Evolutionary conservation across 257 asterid species (phyloP).

Genomic region (Knoxia roxburghii): DNA sequence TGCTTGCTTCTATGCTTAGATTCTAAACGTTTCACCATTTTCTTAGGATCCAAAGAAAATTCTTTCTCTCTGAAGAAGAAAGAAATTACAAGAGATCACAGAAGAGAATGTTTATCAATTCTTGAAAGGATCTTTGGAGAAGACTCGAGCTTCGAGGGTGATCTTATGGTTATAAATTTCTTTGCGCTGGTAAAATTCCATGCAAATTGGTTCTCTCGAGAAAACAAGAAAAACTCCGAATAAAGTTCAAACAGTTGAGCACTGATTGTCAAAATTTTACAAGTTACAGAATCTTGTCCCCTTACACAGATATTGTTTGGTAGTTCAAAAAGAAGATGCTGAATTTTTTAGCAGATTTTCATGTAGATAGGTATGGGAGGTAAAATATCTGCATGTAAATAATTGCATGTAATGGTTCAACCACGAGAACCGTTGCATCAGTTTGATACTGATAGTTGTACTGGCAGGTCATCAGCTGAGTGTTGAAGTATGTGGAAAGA

Average conservation of each 20-base stretch:
- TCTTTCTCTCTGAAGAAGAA: constrained; percentile 56
- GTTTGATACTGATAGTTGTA: neutral
- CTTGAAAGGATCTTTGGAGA: constrained; percentile 70
- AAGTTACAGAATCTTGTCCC: neutral
- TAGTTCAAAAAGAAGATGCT: neutral
- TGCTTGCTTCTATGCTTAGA: neutral
- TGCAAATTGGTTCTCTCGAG: constrained; percentile 10
- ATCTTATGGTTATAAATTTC: constrained; percentile 71
- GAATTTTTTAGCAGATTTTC: neutral
- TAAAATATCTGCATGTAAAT: neutral
- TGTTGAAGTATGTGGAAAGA: neutral
- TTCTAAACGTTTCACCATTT: neutral
- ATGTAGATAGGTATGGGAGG: too few species aligned
- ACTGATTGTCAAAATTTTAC: neutral
- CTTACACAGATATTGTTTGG: neutral
- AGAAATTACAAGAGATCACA: constrained; percentile 62
- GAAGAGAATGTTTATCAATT: constrained; percentile 57
- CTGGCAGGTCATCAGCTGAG: neutral
- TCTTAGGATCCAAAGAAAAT: constrained; percentile 39
- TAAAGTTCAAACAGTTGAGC: neutral
- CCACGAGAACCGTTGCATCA: neutral
- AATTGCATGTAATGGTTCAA: neutral
- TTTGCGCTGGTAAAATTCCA: constrained; percentile 74
- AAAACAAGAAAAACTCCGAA: neutral
- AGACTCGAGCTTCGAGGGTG: constrained; percentile 47